Evolutionary conservation across 352 stramenopile species (phyloP).

Genomic region (Globisporangium orthogonon): DNA sequence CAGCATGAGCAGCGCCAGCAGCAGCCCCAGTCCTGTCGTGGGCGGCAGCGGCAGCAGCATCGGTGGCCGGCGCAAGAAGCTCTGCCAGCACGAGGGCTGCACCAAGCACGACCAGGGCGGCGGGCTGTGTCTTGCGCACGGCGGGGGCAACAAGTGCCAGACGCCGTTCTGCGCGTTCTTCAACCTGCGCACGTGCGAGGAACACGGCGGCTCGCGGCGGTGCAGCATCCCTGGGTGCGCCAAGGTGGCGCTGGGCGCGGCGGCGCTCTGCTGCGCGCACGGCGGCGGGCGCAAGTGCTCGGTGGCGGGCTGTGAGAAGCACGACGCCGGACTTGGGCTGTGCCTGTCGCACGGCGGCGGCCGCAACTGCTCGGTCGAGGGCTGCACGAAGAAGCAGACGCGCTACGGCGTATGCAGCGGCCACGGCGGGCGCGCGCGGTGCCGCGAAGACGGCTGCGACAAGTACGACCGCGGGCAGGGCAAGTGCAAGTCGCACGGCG

Average conservation of each 20-base stretch:
- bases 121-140: constrained; percentile 59
- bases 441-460: constrained; percentile 65
- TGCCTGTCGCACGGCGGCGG: constrained; percentile 73
- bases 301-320: constrained; percentile 66
- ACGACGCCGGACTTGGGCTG: constrained; percentile 56
- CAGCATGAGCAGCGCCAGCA: background rate
- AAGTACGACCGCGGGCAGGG: constrained; percentile 74
- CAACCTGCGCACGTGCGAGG: constrained; percentile 64
- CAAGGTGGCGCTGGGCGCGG: constrained; percentile 39
- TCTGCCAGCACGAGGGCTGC: constrained; percentile 46
- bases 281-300: constrained; percentile 63
- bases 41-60: background rate
- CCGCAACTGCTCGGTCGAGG: constrained; percentile 43
- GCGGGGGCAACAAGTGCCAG: constrained; percentile 64
- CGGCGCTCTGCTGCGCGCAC: constrained; percentile 57
- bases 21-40: background rate
- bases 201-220: constrained; percentile 67
- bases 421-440: constrained; percentile 65
- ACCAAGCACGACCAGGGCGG: constrained; percentile 57
- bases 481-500: constrained; percentile 79
- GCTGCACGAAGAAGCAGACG: constrained; percentile 71
- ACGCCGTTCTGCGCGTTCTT: constrained; percentile 65
- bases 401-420: constrained; percentile 71
- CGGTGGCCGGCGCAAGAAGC: constrained; percentile 5
- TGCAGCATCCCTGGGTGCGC: constrained; percentile 45